Base-by-base conservation (phyloP, 2,329 filamentous ascomycete species). In the Penicillium freii region DNA sequence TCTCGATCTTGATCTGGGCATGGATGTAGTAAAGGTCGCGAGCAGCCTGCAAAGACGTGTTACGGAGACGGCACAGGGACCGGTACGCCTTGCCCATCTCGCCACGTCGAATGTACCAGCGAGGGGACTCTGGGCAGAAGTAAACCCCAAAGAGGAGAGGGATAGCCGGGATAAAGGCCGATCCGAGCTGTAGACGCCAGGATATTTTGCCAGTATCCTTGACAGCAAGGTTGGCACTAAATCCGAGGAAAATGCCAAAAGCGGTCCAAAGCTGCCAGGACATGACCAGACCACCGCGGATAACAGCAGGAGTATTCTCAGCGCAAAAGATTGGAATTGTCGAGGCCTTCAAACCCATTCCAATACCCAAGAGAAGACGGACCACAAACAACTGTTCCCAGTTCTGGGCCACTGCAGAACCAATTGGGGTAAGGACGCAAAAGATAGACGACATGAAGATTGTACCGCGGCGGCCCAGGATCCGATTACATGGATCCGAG, bases 41-140 rank as follows among this genome's bases (percentile, higher is more conserved):
- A 0, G 84, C 84, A 7, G 85, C 85, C 66, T 86, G 84, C 1
- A 89, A 66, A 2, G 81, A 76, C 0, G 79, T 80, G 61, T 86
- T 85, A 23, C 86, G 80, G 5, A 89, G 78, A 8, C 77, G 76
- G 15, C 80, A 72, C 0, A 89, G 78, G 3, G 84, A 85, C 15
- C 74, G 71, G 75, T 84, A 88, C 3, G 88, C 88, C 49, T 87
- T 76, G 8, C 66, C 65, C 64, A 88, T 87, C 9, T 81, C 79
- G 53, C 82, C 80, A 70, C 90, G 88, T 71, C 89, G 87, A 71
- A 89, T 82, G 54, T 80, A 83, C 85, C 86, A 89, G 52, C 85
- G 80, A 3, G 86, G 85, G 2, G 84, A 87, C 66, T 88, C 85
- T 0, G 85, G 85, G 61, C 84, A 87, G 62, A 87, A 80, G 62